Conservation (phyloP, 331 rosid species). For the Pyrus hybrid region DNA sequence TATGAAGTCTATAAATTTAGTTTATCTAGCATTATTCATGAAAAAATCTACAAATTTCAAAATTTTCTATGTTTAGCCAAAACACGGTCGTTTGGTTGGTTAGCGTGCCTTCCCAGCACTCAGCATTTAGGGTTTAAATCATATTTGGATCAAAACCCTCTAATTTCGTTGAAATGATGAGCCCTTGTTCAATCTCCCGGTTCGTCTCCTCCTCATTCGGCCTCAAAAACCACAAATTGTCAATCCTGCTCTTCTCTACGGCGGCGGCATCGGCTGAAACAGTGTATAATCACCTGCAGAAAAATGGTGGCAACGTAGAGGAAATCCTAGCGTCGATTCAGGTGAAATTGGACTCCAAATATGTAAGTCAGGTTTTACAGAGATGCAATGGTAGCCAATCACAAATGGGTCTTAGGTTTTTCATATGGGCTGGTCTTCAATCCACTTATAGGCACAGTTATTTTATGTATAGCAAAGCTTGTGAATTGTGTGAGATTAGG, state of each 20-base stretch:
- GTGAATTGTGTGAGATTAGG: conserved; percentile 35
- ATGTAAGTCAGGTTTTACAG: conserved; percentile 42
- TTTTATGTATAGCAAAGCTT: conserved; percentile 53
- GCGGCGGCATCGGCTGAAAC: conserved; percentile 34
- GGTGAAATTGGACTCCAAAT: conserved; percentile 43
- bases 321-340: conserved; percentile 29
- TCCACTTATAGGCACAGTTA: conserved; percentile 57
- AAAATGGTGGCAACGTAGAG: conserved; percentile 37
- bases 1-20: too few relatives aligned
- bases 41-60: too few relatives aligned
- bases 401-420: conserved; percentile 60
- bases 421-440: conserved; percentile 79
- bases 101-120: neutral
- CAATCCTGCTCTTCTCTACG: conserved; percentile 21
- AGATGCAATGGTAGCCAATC: conserved; percentile 38
- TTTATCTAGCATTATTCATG: too few relatives aligned
- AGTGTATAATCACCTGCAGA: conserved; percentile 34
- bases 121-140: neutral
- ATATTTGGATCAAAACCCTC: neutral
- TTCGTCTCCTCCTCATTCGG: conserved; percentile 19
- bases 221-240: conserved; percentile 19
- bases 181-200: conserved; percentile 20
- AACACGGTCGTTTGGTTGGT: too few relatives aligned
- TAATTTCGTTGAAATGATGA: conserved; percentile 15
- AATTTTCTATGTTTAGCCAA: too few relatives aligned